These are phyloP conservation scores for Epichloe scottii DNA, from an alignment of 2,329 filamentous ascomycete species.

Conservation along the genomic window DNA sequence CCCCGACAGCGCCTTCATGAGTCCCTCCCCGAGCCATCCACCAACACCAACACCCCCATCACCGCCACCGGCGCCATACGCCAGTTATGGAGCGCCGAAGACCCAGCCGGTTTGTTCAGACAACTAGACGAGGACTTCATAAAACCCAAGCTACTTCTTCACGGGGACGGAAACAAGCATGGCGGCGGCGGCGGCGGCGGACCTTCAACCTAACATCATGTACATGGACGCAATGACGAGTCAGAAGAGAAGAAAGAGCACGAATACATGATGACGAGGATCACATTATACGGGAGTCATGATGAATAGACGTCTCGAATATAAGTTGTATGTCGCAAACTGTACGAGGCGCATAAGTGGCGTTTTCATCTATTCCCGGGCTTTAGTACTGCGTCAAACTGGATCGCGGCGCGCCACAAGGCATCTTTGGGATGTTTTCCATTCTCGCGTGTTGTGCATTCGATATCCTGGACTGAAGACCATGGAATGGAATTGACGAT, in stretches of 20 bases:
- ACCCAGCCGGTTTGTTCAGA: slow-evolving; percentile 79
- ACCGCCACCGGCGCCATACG: slow-evolving; percentile 66
- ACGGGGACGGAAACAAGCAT: slow-evolving; percentile 38
- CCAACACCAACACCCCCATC: slow-evolving; percentile 30
- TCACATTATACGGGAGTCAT: too few species aligned
- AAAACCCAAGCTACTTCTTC: slow-evolving; percentile 79
- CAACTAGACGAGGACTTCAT: slow-evolving; percentile 94
- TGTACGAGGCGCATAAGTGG: neutral
- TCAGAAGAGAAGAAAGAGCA: too few species aligned
- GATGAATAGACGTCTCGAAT: too few species aligned
- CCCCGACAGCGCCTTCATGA: slow-evolving; percentile 17
- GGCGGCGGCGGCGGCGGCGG: slow-evolving; percentile 11
- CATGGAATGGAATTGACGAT: too few species aligned
- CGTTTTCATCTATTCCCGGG: neutral
- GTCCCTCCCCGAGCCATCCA: slow-evolving; percentile 17
- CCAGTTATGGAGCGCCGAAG: slow-evolving; percentile 72
- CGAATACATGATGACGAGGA: too few species aligned
- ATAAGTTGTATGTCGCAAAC: neutral
- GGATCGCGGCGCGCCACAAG: too few species aligned
- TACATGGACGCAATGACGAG: too few species aligned
- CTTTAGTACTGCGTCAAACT: too few species aligned
- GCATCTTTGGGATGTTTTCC: too few species aligned
- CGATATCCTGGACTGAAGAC: too few species aligned
- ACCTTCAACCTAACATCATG: slow-evolving; percentile 2
- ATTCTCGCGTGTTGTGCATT: too few species aligned